These are phyloP conservation scores for Pseudonitzschia delicatissima DNA, from an alignment of 108 stramenopile genomes.

Conservation along the genomic window DNA sequence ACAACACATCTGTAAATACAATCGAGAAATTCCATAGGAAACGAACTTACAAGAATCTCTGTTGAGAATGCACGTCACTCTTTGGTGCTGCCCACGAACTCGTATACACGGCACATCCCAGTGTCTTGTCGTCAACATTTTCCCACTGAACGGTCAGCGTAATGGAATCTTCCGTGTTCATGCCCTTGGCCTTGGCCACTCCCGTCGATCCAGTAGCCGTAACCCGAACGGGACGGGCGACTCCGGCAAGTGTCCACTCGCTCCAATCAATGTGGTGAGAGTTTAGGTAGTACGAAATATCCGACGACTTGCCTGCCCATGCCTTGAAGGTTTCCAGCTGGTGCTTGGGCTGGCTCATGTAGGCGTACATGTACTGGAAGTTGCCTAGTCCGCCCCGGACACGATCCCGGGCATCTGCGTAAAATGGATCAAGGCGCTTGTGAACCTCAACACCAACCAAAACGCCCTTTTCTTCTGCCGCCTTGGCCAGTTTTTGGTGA, in stretches of 20 bases:
- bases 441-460: slow-evolving; percentile 95
- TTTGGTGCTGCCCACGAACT: slow-evolving; percentile 97
- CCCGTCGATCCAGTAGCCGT: slow-evolving; percentile 92
- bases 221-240: slow-evolving; percentile 89
- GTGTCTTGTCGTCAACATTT: slow-evolving; percentile 65
- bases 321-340: slow-evolving; percentile 99
- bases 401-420: slow-evolving; percentile 98
- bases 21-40: too few relatives aligned
- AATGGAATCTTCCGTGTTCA: slow-evolving; percentile 97
- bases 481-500: slow-evolving; percentile 71
- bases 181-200: slow-evolving; percentile 82
- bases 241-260: slow-evolving; percentile 93
- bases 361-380: slow-evolving; percentile 97
- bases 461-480: slow-evolving; percentile 83
- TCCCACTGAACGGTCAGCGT: slow-evolving; percentile 98
- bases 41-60: slow-evolving; percentile 92
- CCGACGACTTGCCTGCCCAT: slow-evolving; percentile 97
- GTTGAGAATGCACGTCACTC: slow-evolving; percentile 97
- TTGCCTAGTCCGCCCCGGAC: slow-evolving; percentile 73
- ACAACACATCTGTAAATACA: too few relatives aligned
- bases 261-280: slow-evolving; percentile 99
- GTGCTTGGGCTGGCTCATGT: slow-evolving; percentile 99
- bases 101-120: slow-evolving; percentile 96
- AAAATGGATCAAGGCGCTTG: slow-evolving; percentile 99
- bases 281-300: slow-evolving; percentile 99